Base-by-base conservation (phyloP, 805 yeast genomes). In the Yarrowia phangngaensis region DNA sequence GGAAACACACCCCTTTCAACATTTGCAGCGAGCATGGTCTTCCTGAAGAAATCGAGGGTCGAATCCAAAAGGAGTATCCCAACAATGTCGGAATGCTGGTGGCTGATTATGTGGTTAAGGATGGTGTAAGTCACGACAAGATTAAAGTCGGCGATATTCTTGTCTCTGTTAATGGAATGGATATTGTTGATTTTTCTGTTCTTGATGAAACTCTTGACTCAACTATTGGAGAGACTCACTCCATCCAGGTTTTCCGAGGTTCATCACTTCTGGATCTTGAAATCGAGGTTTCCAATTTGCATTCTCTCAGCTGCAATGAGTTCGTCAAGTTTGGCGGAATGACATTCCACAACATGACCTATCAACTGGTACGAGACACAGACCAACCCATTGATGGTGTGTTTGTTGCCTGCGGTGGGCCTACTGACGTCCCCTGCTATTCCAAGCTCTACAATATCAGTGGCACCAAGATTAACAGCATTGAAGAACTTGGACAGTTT, bases 21-120 rank as follows among this genome's bases (percentile, higher is more conserved):
- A 94, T 84, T 63, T 88, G 97, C 69, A 76, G 84, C 58, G 75
- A 96, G 58, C 70, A 89, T 51, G 97, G 97, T 0, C 71, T 88
- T 38, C 77, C 87, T 2, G 68, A 76, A 1, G 90, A 80, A 33
- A 80, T 83, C 6, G 95, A 88, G 61, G 72, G 75, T 20, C 64
- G 63, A 47, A 83, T 89, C 30, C 78, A 97, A 59, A 66, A 73
- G 32, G 58, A 64, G 40, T 84, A 82, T 61, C 95, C 95, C 4
- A 75, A 74, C 32, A 73, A 78, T 32, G 35, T 83, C 43, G 95
- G 96, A 14, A 67, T 88, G 54, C 69, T 88, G 17, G 95, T 88
- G 3, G 94, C 95, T 1, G 86, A 84, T 46, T 73, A 85, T 4
- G 78, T 87, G 1, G 66, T 88, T 32, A 92, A 92, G 4, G 78